Base-by-base conservation (phyloP, 352 stramenopile genomes). In the Pythium sukuiense region DNA sequence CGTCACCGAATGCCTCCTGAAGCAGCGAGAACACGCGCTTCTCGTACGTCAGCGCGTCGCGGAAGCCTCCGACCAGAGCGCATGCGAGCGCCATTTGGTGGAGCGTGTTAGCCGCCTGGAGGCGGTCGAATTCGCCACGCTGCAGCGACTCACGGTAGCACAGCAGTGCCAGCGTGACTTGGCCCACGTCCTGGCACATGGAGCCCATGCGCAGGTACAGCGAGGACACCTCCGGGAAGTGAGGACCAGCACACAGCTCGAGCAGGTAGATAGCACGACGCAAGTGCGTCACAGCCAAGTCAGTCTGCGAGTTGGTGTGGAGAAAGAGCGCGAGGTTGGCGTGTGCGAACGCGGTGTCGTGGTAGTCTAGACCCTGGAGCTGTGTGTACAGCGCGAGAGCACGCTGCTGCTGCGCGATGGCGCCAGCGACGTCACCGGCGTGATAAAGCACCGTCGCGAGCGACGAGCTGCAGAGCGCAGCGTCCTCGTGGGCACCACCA, bases 191-290 rank as follows among this genome's bases (percentile, higher is more conserved):
- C 54, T 97, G 89, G 79, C 97, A 99, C 72, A 98, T 93, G 63
- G 90, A 97, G 53, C 95, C 96, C 75, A 98, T 87, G 72, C 97
- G 97, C 74, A 98, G 93, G 73, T 98, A 97, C 5, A 93, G 79
- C 54, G 86, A 87, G 48, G 85, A 91, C 59, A 98, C 87, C 71
- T 98, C 93, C 8, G 90, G 79, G 67, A 96, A 95, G 64, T 97
- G 86, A 52, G 86, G 86, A 3, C 97, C 96, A 27, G 79, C 89
- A 70, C 96, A 88, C 29, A 98, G 77, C 71, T 99, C 94, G 61
- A 98, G 87, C 49, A 99, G 70, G 67, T 98, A 98, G 67, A 98
- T 89, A 8, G 90, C 83, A 39, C 95, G 92, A 20, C 89, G 87
- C 56, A 98, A 70, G 76, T 98, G 93, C 41, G 88, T 82, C 20